These are phyloP conservation scores for Sporothrix brunneoviolacea DNA, from an alignment of 2,329 filamentous ascomycete species.

Conservation along the genomic window DNA sequence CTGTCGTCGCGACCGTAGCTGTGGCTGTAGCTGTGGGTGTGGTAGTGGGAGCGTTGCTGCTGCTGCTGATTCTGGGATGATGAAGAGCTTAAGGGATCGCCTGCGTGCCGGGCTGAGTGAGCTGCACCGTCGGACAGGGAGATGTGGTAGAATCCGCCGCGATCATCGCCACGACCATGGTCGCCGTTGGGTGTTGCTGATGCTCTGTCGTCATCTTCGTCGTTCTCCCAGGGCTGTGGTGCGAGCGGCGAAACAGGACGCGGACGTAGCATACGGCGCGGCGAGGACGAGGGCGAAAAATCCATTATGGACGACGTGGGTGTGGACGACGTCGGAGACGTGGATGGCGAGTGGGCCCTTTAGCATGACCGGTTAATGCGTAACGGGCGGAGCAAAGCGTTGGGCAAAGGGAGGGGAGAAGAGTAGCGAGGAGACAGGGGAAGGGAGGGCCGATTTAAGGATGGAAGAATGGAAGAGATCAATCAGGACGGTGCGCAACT, in stretches of 20 bases:
- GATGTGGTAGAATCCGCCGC: slow-evolving; percentile 6
- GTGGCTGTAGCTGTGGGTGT: slow-evolving; percentile 11
- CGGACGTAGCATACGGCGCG: slow-evolving; percentile 13
- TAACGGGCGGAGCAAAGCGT: slow-evolving; percentile 15
- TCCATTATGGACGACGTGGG: slow-evolving; percentile 5
- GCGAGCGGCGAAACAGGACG: slow-evolving; percentile 10
- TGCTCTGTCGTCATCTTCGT: slow-evolving; percentile 1
- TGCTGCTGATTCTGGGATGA: slow-evolving; percentile 1
- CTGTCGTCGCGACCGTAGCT: slow-evolving; percentile 13
- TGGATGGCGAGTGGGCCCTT: slow-evolving; percentile 18
- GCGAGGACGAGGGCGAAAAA: slow-evolving; percentile 11
- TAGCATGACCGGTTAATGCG: slow-evolving; percentile 35
- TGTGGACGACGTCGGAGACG: background rate
- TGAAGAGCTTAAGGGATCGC: background rate
- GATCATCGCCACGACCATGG: slow-evolving; percentile 1
- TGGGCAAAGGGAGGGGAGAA: background rate
- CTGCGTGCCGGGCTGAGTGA: background rate
- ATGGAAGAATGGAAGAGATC: slow-evolving; percentile 9
- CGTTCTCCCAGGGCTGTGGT: background rate
- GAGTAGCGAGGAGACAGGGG: background rate
- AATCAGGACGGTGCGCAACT: background rate
- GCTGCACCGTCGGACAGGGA: slow-evolving; percentile 6
- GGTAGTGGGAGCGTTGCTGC: background rate
- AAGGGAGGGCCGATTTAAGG: background rate
- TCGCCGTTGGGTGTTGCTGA: background rate